phyloP scores from a whole-genome alignment of 148 eudicot species.

The Suaeda aralocaspica region DNA sequence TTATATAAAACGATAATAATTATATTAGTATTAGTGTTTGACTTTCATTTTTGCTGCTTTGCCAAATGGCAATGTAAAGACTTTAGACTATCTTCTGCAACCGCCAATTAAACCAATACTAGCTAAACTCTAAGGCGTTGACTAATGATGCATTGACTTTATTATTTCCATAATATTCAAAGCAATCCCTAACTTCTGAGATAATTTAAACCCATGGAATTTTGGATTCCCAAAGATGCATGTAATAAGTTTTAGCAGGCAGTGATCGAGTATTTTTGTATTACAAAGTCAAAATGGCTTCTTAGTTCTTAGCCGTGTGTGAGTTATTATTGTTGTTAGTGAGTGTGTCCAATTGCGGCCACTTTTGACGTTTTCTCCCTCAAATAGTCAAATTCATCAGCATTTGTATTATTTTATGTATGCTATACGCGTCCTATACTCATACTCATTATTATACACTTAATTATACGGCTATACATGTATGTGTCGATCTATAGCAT shows the following conservation, averaged over 20 bases:
- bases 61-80: constrained; percentile 7
- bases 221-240: constrained; percentile 18
- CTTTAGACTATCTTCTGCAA: background rate
- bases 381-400: background rate
- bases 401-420: background rate
- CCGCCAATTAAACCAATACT: constrained; percentile 11
- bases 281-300: constrained; percentile 9
- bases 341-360: background rate
- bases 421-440: too few relatives aligned
- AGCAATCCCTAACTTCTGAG: background rate
- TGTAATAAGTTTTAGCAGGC: background rate
- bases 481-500: background rate
- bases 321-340: constrained; percentile 3
- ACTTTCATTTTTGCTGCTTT: background rate
- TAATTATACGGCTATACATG: too few relatives aligned
- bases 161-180: background rate
- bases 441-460: too few relatives aligned
- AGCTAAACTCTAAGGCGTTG: constrained; percentile 17
- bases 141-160: background rate
- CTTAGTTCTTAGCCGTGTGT: background rate
- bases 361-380: background rate
- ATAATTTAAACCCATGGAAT: background rate
- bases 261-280: too few relatives aligned
- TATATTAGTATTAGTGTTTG: background rate
- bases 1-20: too few relatives aligned